These are phyloP conservation scores for Apiotrichum siamense DNA, from an alignment of 1,284 basidiomycete genomes.

Conservation along the genomic window DNA sequence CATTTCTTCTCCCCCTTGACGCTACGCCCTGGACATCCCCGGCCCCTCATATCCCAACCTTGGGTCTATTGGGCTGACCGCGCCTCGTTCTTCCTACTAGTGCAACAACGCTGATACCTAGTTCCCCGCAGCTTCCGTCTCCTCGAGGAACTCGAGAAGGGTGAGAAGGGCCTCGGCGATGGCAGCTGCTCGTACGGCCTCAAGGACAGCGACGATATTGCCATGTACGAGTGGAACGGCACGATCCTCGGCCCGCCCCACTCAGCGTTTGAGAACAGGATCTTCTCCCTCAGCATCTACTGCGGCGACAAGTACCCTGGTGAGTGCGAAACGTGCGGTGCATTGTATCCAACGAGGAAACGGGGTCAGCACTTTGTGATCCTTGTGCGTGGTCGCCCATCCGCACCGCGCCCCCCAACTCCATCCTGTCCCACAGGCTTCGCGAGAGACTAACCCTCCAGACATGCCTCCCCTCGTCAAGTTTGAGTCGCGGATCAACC, in stretches of 20 bases:
- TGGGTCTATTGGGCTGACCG: too few species aligned
- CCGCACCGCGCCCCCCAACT: neutral
- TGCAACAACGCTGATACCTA: constrained; percentile 46
- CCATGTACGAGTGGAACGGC: constrained; percentile 98
- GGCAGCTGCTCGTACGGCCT: constrained; percentile 94
- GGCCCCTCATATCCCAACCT: too few species aligned
- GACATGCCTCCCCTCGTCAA: constrained; percentile 46
- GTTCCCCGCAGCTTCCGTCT: constrained; percentile 95
- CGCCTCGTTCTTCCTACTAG: too few species aligned
- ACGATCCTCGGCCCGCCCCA: constrained; percentile 98
- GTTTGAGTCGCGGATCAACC: constrained; percentile 85
- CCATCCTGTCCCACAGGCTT: neutral
- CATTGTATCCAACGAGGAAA: neutral
- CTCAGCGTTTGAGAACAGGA: constrained; percentile 96
- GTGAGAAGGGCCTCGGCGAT: constrained; percentile 98
- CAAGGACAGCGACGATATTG: constrained; percentile 84
- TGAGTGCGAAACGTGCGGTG: constrained; percentile 40
- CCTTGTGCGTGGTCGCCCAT: neutral
- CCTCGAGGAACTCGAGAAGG: constrained; percentile 96
- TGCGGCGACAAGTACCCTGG: constrained; percentile 84
- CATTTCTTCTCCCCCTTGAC: too few species aligned
- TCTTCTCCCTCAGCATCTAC: constrained; percentile 89
- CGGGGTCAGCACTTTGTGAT: neutral
- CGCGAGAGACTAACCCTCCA: constrained; percentile 17
- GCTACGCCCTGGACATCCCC: too few species aligned